Conservation (phyloP, 2,329 filamentous ascomycete species). For the Myotisia sp. region DNA sequence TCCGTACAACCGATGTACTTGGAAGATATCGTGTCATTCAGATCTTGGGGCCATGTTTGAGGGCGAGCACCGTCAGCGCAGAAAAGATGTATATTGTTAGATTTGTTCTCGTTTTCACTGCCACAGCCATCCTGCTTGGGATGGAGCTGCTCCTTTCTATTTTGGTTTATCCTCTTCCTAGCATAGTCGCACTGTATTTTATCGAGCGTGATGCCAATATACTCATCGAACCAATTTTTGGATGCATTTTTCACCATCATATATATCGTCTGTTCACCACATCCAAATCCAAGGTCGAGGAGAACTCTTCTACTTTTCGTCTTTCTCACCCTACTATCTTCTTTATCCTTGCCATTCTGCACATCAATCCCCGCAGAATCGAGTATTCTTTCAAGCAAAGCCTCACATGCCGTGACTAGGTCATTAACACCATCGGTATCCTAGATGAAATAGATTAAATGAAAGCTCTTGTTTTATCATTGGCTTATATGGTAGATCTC, state of each 20-base stretch:
- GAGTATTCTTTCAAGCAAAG: conserved; percentile 37
- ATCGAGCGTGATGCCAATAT: conserved; percentile 42
- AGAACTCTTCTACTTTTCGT: conserved; percentile 10
- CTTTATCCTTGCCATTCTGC: not conserved
- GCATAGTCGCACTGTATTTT: conserved; percentile 31
- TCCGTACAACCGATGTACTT: conserved; percentile 1
- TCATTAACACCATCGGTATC: conserved; percentile 17
- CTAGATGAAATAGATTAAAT: not conserved
- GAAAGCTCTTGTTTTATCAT: too few species aligned
- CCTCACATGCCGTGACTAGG: conserved; percentile 36
- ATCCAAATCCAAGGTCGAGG: conserved; percentile 45
- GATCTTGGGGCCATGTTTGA: conserved; percentile 12
- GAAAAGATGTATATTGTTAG: conserved; percentile 25
- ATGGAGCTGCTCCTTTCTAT: not conserved
- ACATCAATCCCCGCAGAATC: conserved; percentile 28
- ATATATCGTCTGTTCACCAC: conserved; percentile 43
- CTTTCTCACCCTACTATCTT: not conserved
- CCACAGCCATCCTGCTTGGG: not conserved
- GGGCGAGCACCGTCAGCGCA: conserved; percentile 39
- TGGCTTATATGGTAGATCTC: too few species aligned
- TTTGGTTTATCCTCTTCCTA: conserved; percentile 6
- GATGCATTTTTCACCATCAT: conserved; percentile 20
- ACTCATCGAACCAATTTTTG: conserved; percentile 16
- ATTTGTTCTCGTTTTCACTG: not conserved
- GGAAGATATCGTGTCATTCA: conserved; percentile 4